Conservation (phyloP, 164 flowering plant species). For the Annona cherimola region DNA sequence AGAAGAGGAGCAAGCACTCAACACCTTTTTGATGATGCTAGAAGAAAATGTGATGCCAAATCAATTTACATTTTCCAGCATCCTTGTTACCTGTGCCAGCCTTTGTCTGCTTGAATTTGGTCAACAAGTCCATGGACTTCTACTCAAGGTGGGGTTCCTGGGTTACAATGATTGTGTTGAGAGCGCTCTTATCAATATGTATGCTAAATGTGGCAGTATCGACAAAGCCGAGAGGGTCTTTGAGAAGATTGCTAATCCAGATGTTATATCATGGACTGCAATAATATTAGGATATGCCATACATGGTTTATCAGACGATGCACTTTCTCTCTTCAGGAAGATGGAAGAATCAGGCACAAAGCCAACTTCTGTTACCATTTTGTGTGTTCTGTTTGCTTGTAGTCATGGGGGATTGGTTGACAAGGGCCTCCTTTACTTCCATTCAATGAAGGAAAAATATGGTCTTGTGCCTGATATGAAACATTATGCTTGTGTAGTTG, state of each 20-base stretch:
- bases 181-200: conserved; percentile 60
- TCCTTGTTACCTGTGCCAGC: conserved; percentile 44
- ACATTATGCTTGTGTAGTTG: conserved; percentile 69
- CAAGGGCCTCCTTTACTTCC: conserved; percentile 45
- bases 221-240: conserved; percentile 39
- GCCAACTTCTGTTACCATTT: conserved; percentile 45
- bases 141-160: conserved; percentile 33
- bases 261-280: conserved; percentile 64
- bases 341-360: conserved; percentile 38
- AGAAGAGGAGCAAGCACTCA: conserved; percentile 37
- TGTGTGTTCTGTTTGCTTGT: conserved; percentile 59
- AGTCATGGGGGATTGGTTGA: conserved; percentile 65
- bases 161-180: conserved; percentile 33
- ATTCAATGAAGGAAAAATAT: conserved; percentile 35
- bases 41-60: conserved; percentile 45
- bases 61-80: conserved; percentile 41
- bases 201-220: conserved; percentile 54
- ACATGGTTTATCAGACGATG: conserved; percentile 42
- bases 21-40: conserved; percentile 41
- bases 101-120: conserved; percentile 49
- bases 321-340: conserved; percentile 36
- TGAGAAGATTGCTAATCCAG: conserved; percentile 28
- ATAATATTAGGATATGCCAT: conserved; percentile 51
- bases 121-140: conserved; percentile 45
- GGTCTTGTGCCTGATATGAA: conserved; percentile 47